phyloP scores from a whole-genome alignment of 345 rosid genomes.

The Eucalyptus sideroxylon region DNA sequence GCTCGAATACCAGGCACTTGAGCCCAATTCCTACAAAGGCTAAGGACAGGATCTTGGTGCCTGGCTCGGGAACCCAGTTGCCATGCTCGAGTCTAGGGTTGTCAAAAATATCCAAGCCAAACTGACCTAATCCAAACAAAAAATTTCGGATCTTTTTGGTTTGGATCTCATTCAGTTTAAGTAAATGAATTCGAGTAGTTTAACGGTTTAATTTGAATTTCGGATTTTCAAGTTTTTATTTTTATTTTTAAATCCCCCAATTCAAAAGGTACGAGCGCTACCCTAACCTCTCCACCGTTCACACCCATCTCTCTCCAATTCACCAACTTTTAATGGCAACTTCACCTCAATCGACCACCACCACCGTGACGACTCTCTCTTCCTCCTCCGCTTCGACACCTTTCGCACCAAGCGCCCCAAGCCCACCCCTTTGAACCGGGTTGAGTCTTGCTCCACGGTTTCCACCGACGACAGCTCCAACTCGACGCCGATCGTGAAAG shows the following conservation, averaged over 20 bases:
- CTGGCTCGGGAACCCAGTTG: rapidly evolving
- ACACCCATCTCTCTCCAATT: neutral
- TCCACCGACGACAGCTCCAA: neutral
- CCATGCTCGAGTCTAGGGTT: rapidly evolving
- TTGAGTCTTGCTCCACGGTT: neutral
- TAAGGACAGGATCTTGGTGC: neutral
- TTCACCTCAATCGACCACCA: neutral
- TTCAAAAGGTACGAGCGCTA: neutral
- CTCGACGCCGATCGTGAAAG: neutral
- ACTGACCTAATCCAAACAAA: rapidly evolving
- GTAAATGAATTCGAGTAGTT: too few species aligned
- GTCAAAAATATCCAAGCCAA: too few species aligned
- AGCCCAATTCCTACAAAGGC: neutral
- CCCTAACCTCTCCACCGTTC: neutral
- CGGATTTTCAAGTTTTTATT: neutral
- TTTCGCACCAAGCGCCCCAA: neutral
- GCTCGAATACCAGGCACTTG: neutral
- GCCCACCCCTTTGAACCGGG: neutral
- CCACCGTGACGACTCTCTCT: neutral
- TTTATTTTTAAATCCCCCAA: neutral
- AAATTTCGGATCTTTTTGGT: rapidly evolving
- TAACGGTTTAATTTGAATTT: neutral
- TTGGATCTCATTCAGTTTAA: too few species aligned
- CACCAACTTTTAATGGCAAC: neutral
- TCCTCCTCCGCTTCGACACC: neutral